Percentiles rank a stretch among this genome's conserved stretches.
These are phyloP conservation scores for Wilcoxina mikolae DNA, from an alignment of 495 filamentous ascomycete species.

Conservation along the genomic window DNA sequence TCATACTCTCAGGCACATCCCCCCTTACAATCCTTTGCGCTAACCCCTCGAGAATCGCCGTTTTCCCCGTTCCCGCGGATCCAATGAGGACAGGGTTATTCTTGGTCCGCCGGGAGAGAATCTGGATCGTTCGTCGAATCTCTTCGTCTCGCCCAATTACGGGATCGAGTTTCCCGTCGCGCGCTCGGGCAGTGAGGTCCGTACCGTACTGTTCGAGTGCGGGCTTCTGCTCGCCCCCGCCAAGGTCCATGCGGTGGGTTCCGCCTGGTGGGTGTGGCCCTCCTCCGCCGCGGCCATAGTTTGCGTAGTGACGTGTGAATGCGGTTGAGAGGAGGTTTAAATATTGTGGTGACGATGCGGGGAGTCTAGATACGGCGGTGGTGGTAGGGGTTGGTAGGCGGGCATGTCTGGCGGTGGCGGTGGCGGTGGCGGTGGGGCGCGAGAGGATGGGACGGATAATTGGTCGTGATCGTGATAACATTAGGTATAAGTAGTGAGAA, in stretches of 20 bases:
- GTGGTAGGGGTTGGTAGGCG: not conserved
- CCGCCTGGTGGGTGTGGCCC: conserved; percentile 76
- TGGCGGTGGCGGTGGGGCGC: conserved; percentile 1
- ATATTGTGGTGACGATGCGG: not conserved
- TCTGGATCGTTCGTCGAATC: conserved; percentile 86
- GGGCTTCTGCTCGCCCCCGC: conserved; percentile 59
- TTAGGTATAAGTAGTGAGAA: conserved; percentile 6
- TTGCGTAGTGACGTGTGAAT: conserved; percentile 48
- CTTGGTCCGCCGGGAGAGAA: conserved; percentile 83
- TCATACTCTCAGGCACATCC: conserved; percentile 92
- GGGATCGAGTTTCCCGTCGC: conserved; percentile 80
- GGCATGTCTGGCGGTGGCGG: not conserved
- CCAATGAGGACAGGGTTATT: conserved; percentile 96
- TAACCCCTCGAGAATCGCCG: conserved; percentile 82
- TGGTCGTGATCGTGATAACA: conserved; percentile 15
- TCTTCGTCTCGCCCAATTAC: conserved; percentile 86
- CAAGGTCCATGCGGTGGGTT: conserved; percentile 81
- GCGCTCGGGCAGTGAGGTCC: conserved; percentile 76
- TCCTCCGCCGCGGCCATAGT: conserved; percentile 33
- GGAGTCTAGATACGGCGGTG: not conserved
- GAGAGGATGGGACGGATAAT: not conserved
- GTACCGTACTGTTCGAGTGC: conserved; percentile 82
- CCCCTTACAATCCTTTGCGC: conserved; percentile 81
- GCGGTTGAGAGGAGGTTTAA: conserved; percentile 20
- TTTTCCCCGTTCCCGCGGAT: conserved; percentile 86